Evolutionary conservation across 2,329 filamentous ascomycete genomes (phyloP).

Genomic region (Fusarium coicis): DNA sequence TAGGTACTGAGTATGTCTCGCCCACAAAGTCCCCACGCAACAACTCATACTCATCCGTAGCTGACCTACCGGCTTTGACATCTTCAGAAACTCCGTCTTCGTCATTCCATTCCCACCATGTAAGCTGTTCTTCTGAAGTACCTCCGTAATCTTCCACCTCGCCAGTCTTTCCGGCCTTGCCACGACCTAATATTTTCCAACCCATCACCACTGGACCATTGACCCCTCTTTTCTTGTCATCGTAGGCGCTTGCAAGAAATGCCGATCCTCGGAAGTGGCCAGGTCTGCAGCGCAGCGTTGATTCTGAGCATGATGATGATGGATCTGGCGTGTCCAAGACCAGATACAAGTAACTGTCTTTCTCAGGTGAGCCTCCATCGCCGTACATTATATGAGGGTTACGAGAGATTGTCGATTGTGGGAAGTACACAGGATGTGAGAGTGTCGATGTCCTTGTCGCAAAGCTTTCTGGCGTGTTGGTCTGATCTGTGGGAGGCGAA

Average conservation of each 20-base stretch:
- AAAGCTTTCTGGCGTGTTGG: rapidly evolving
- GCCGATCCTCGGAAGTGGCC: neutral
- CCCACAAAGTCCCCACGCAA: neutral
- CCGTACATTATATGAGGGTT: neutral
- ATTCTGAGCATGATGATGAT: neutral
- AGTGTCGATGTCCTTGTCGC: neutral
- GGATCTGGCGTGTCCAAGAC: neutral
- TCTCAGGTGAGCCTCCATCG: neutral
- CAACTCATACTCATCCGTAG: neutral
- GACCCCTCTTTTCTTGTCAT: neutral
- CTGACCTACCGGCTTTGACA: neutral
- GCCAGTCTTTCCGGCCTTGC: rapidly evolving
- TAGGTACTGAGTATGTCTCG: neutral
- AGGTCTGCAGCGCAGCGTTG: neutral
- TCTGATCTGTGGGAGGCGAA: rapidly evolving
- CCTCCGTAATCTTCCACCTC: rapidly evolving
- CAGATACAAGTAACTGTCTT: neutral
- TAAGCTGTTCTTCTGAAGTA: rapidly evolving
- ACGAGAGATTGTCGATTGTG: neutral
- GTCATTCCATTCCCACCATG: neutral
- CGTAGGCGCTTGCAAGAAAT: neutral
- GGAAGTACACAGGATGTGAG: neutral
- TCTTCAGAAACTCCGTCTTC: neutral
- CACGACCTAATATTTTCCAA: neutral
- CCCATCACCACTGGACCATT: neutral